Percentiles rank a stretch among this genome's conserved stretches.
Evolutionary conservation across 2,329 filamentous ascomycete species (phyloP).

Genomic region (Penicillium sclerotigenum): DNA sequence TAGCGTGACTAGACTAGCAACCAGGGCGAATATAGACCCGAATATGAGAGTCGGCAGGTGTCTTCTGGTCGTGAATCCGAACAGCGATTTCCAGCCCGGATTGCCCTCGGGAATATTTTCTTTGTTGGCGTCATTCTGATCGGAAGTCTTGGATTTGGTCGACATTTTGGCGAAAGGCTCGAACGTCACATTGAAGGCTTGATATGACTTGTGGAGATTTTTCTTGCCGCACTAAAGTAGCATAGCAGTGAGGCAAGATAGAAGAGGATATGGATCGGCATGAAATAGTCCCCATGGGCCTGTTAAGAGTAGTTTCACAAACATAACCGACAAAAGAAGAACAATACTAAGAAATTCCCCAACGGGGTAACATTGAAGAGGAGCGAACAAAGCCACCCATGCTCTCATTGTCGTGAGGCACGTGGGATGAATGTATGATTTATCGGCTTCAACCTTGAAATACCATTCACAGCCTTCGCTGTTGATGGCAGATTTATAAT

Average conservation of each 20-base stretch:
- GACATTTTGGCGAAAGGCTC: neutral
- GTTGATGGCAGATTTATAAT: too few species aligned
- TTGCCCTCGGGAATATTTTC: neutral
- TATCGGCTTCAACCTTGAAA: neutral
- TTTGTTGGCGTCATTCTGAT: neutral
- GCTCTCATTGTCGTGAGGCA: constrained; percentile 22
- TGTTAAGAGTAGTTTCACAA: neutral
- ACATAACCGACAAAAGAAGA: neutral
- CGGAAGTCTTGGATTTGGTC: neutral
- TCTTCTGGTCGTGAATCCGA: constrained; percentile 65
- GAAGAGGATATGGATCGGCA: neutral
- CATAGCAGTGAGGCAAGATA: neutral
- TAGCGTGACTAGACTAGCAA: constrained; percentile 63
- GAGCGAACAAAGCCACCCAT: constrained; percentile 17
- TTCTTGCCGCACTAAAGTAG: neutral
- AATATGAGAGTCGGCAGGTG: constrained; percentile 56
- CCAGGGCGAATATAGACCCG: constrained; percentile 56
- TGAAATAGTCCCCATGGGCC: neutral
- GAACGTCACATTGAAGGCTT: neutral
- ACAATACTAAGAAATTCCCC: constrained; percentile 18
- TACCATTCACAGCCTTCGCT: neutral
- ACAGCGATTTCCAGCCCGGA: constrained; percentile 57
- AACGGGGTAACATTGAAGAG: constrained; percentile 26
- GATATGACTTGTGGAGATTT: neutral
- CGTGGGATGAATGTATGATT: neutral